These are phyloP conservation scores for Yamagishiella unicocca DNA, from an alignment of 139 green algal genomes.

Conservation along the genomic window DNA sequence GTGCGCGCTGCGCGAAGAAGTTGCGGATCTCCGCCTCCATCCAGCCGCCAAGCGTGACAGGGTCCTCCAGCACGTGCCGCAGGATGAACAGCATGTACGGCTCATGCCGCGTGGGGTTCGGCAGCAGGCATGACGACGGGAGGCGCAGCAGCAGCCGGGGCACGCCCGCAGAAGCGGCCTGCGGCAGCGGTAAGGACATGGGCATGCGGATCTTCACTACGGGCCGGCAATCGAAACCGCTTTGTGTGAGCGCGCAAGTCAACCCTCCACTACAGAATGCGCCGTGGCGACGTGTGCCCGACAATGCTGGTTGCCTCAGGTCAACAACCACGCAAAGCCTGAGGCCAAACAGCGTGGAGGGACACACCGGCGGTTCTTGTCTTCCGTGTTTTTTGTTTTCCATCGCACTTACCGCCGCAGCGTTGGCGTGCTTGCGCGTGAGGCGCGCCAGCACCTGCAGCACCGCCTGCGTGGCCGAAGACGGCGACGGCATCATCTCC, in stretches of 20 bases:
- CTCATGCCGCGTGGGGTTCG: constrained; percentile 72
- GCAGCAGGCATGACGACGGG: constrained; percentile 68
- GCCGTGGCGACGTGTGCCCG: no score
- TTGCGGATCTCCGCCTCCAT: constrained; percentile 94
- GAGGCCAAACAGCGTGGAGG: no score
- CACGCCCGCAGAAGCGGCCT: constrained; percentile 70
- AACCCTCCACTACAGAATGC: no score
- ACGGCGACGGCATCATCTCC: constrained; percentile 65
- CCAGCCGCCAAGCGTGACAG: constrained; percentile 83
- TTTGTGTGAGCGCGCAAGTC: no score
- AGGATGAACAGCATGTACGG: constrained; percentile 80
- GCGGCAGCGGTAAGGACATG: no score
- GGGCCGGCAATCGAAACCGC: no score
- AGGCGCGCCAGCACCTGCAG: constrained; percentile 87
- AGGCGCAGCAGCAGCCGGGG: constrained; percentile 82
- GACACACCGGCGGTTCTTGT: no score
- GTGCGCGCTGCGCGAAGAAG: constrained; percentile 59
- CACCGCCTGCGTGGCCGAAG: constrained; percentile 77
- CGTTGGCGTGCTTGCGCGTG: constrained; percentile 77
- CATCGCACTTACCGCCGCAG: constrained; percentile 69
- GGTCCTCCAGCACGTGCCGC: constrained; percentile 93
- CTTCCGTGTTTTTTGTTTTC: neutral
- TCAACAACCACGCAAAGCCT: no score
- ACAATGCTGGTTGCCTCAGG: no score
- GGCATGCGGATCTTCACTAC: no score